Percentiles rank a stretch among this genome's conserved stretches.
Conservation (phyloP, 2,329 filamentous ascomycete genomes). For the Phialophora verrucosa region DNA sequence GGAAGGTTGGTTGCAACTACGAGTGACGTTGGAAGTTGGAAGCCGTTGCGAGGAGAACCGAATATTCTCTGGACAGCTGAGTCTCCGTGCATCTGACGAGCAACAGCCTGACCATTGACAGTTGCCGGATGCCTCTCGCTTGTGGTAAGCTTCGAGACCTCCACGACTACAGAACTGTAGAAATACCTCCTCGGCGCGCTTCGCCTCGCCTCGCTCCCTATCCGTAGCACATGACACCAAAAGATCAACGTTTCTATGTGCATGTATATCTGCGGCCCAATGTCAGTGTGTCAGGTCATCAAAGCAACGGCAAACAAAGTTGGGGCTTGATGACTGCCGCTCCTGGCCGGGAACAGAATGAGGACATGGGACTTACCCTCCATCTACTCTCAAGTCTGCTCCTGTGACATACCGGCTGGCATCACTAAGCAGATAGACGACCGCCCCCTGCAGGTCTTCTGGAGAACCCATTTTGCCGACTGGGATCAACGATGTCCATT, state of each 20-base stretch:
- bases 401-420: constrained; percentile 76
- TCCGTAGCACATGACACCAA: constrained; percentile 14
- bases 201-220: neutral
- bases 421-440: constrained; percentile 83
- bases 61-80: neutral
- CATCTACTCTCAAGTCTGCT: constrained; percentile 80
- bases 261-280: constrained; percentile 27
- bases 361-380: constrained; percentile 76
- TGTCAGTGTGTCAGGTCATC: constrained; percentile 12
- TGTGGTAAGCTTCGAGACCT: neutral
- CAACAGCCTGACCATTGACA: neutral
- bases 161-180: neutral
- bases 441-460: constrained; percentile 87
- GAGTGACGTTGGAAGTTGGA: neutral
- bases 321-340: neutral
- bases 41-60: neutral
- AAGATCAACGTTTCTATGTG: constrained; percentile 21
- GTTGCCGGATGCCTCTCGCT: neutral
- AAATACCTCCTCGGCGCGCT: neutral
- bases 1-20: neutral
- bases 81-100: neutral
- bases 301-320: neutral
- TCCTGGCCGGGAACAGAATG: neutral
- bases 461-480: constrained; percentile 92
- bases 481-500: constrained; percentile 92